phyloP scores from a whole-genome alignment of 352 stramenopile species.

The Globisporangium cystogenes region DNA sequence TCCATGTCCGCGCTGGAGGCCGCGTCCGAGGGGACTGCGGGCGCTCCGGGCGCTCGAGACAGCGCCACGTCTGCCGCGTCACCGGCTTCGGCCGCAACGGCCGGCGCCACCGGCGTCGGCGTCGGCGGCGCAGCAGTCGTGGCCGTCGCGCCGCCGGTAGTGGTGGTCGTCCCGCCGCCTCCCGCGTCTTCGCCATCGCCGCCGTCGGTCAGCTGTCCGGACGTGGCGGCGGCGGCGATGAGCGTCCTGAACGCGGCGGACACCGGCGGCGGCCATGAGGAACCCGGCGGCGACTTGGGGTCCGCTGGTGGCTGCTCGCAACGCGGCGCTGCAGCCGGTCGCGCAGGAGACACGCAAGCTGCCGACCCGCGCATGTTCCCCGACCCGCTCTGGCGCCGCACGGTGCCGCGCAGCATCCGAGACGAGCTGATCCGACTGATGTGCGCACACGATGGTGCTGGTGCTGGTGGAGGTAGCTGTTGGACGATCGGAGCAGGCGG shows the following conservation, averaged over 20 bases:
- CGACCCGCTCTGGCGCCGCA: slow-evolving; percentile 14
- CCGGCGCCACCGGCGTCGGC: neutral
- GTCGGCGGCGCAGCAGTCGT: slow-evolving; percentile 4
- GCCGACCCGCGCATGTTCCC: neutral
- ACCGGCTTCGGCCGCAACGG: neutral
- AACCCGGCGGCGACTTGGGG: neutral
- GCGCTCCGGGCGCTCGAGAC: neutral
- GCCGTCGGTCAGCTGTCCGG: slow-evolving; percentile 10
- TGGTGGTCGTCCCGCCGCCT: slow-evolving; percentile 6
- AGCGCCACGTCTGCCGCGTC: neutral
- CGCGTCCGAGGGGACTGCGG: neutral
- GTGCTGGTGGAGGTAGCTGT: too few relatives aligned
- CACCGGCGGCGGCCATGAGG: neutral
- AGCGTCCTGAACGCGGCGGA: slow-evolving; percentile 6
- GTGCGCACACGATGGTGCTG: neutral
- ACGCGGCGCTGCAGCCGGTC: neutral
- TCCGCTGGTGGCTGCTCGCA: neutral
- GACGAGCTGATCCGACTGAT: slow-evolving; percentile 24
- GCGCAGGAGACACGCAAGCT: neutral
- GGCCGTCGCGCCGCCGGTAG: slow-evolving; percentile 5
- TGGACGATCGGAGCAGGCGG: too few relatives aligned
- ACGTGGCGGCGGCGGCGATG: slow-evolving; percentile 10
- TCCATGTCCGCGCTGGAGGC: slow-evolving; percentile 1
- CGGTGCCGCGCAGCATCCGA: slow-evolving; percentile 19
- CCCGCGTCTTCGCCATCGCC: slow-evolving; percentile 7